Evolutionary conservation across 495 filamentous ascomycete species (phyloP), one percentile per base, ranked within the genome.

Genomic region (Hypoxylon crocopeplum): DNA sequence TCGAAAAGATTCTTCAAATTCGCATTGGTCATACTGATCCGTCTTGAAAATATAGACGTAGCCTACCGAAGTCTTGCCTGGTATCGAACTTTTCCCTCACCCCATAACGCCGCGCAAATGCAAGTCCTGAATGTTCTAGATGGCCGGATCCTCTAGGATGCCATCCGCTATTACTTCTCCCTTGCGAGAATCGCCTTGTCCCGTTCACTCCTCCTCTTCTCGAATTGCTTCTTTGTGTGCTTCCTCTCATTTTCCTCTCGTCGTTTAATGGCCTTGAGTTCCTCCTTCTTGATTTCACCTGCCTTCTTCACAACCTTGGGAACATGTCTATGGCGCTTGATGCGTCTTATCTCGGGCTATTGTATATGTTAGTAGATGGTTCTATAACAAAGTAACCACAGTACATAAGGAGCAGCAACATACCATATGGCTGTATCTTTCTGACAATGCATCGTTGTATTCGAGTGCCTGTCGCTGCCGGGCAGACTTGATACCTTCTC

Each of bases 291-390:
- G 70, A 99, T 99, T 76, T 96, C 93, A 41, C 84, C 87, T 8
- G 95, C 94, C 84, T 97, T 98, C 89, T 96, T 99, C 56, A 99
- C 86, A 63, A 88, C 83, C 82, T 93, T 92, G 17, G 95, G 95
- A 61, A 97, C 72, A 75, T 97, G 93, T 54, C 93, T 83, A 72
- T 99, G 95, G 24, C 92, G 81, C 62, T 84, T 84, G 72, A 99
- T 99, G 38, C 95, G 83, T 52, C 84, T 82, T 59, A 99, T 91
- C 77, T 99, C 92, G 33, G 95, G 95, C 68, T 70, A 20, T 30
- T 38, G 7, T 32, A 1, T 36, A 24, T 4, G 45, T 70, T 47
- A 70, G 60, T 25, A 30, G 10, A 37, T 15, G 8, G 11, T 34
- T 20, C 15, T 27, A 24, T 12, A 8, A 6, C 34, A 17, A n/a